These are phyloP conservation scores for Penicillium sp. DNA, from an alignment of 2,329 filamentous ascomycete genomes.

Conservation along the genomic window DNA sequence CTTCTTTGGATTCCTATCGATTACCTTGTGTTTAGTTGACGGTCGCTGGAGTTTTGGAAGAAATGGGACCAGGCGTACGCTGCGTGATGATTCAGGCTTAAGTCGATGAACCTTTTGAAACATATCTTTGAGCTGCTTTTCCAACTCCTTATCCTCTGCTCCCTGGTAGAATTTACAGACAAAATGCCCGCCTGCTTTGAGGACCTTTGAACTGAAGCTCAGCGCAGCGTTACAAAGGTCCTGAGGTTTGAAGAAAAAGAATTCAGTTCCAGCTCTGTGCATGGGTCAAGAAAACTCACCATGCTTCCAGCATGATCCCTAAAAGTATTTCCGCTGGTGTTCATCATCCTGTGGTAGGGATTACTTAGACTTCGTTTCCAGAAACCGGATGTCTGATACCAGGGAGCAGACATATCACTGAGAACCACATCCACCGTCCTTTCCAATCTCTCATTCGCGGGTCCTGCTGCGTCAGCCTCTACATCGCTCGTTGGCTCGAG, in stretches of 20 bases:
- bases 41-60: constrained; percentile 13
- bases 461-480: background rate
- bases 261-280: background rate
- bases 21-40: constrained; percentile 10
- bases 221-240: constrained; percentile 88
- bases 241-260: constrained; percentile 52
- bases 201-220: constrained; percentile 80
- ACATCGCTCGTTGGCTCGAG: constrained; percentile 15
- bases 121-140: constrained; percentile 71
- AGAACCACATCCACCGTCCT: constrained; percentile 86
- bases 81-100: constrained; percentile 89
- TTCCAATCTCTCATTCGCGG: constrained; percentile 36
- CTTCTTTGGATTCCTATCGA: constrained; percentile 76
- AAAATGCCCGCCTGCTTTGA: constrained; percentile 83
- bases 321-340: constrained; percentile 86
- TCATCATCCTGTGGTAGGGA: constrained; percentile 98
- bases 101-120: constrained; percentile 82
- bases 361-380: constrained; percentile 90
- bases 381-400: constrained; percentile 77
- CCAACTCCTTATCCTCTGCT: constrained; percentile 77
- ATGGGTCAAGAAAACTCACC: constrained; percentile 55
- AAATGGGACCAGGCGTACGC: constrained; percentile 54
- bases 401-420: constrained; percentile 99
- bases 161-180: constrained; percentile 98
- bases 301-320: constrained; percentile 92